Percentiles rank a stretch among this genome's conserved stretches.
Evolutionary conservation across 768 basidiomycete genomes (phyloP).

Genomic region (Calocera cornea): DNA sequence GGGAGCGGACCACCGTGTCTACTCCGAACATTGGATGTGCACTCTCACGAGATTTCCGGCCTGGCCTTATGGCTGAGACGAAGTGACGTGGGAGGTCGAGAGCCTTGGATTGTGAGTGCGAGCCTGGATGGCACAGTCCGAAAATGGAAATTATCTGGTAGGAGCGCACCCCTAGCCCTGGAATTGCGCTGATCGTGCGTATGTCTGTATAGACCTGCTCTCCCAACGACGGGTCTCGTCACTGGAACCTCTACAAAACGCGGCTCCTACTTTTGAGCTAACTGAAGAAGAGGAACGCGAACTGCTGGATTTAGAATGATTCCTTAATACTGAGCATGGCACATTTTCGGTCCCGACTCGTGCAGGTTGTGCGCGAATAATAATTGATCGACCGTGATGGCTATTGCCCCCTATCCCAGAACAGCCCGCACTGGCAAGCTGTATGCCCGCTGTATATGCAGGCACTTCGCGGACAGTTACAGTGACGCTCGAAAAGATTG

Average conservation of each 20-base stretch:
- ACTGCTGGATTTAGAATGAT: not conserved
- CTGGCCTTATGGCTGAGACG: not conserved
- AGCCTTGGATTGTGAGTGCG: not conserved
- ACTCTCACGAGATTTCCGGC: not conserved
- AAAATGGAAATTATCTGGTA: slow-evolving; percentile 1
- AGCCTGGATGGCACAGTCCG: not conserved
- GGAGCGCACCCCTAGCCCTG: not conserved
- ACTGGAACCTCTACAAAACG: not conserved
- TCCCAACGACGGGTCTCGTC: not conserved
- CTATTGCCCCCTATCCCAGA: no score
- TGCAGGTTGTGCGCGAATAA: no score
- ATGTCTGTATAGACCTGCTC: not conserved
- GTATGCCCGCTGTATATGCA: no score
- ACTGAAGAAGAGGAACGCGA: not conserved
- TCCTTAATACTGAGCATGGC: no score
- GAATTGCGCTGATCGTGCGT: not conserved
- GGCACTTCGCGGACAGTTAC: no score
- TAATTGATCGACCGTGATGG: no score
- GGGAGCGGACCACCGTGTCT: not conserved
- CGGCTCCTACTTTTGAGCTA: not conserved
- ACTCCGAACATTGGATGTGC: not conserved
- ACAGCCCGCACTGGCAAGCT: no score
- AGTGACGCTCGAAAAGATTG: no score
- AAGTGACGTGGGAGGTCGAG: not conserved
- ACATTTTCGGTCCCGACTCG: no score